Evolutionary conservation across 345 rosid species (phyloP).

Genomic region (Rhizophora apiculata): DNA sequence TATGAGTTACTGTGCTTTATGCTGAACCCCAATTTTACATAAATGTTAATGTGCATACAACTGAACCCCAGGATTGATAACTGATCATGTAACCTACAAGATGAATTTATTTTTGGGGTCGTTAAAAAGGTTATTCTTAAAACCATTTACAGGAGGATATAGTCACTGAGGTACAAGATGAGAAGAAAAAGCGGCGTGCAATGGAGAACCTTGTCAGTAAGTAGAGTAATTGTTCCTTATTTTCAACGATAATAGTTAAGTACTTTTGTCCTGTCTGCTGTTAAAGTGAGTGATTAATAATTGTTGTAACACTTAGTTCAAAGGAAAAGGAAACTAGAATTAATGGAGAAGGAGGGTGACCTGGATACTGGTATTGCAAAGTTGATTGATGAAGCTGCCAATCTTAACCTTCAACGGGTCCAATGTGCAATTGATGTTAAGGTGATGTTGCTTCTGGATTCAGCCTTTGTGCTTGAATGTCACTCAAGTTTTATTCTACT

Average conservation of each 20-base stretch:
- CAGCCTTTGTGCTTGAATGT: background rate
- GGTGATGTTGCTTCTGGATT: conserved; percentile 33
- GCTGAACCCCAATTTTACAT: background rate
- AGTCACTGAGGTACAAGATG: conserved; percentile 31
- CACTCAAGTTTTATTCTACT: background rate
- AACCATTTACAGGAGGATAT: conserved; percentile 59
- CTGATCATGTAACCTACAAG: conserved; percentile 1
- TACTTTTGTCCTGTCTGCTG: background rate
- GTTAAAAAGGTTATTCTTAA: background rate
- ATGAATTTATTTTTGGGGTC: background rate
- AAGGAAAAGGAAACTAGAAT: conserved; percentile 56
- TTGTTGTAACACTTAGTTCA: conserved; percentile 40
- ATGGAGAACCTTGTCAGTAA: conserved; percentile 51
- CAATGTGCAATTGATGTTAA: conserved; percentile 50
- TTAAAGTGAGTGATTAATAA: background rate
- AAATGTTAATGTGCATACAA: conserved; percentile 2
- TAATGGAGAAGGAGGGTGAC: conserved; percentile 65
- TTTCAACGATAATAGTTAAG: background rate
- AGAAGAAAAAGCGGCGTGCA: conserved; percentile 52
- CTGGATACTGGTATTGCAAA: conserved; percentile 54
- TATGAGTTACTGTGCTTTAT: background rate
- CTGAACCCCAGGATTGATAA: conserved; percentile 7
- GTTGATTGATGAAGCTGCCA: conserved; percentile 56
- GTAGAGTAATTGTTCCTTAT: conserved; percentile 14
- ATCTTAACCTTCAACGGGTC: conserved; percentile 44